Conservation (phyloP, 2,329 filamentous ascomycete genomes). For the Fusarium sp. region DNA sequence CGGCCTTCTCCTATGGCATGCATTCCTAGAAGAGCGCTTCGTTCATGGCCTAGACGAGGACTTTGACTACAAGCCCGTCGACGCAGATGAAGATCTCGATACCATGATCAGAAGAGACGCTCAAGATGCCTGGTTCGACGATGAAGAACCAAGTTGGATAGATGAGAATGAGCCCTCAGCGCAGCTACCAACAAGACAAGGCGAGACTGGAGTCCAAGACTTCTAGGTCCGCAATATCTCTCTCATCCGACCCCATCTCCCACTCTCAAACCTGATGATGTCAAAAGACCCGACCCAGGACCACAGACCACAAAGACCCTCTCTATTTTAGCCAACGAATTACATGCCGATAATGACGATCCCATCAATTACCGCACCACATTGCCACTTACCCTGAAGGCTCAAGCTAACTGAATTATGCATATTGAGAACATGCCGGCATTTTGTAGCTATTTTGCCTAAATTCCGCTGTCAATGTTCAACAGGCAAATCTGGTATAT, state of each 20-base stretch:
- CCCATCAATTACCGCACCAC: neutral
- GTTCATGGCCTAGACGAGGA: slow-evolving; percentile 78
- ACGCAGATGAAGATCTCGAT: slow-evolving; percentile 77
- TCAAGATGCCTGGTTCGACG: slow-evolving; percentile 82
- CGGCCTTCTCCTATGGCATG: slow-evolving; percentile 73
- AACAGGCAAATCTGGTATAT: neutral
- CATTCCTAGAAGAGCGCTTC: slow-evolving; percentile 78
- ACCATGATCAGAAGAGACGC: slow-evolving; percentile 65
- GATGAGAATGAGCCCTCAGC: slow-evolving; percentile 48
- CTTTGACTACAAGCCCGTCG: slow-evolving; percentile 78
- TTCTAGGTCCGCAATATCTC: slow-evolving; percentile 57
- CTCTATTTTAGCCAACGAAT: slow-evolving; percentile 26
- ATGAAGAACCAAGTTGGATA: slow-evolving; percentile 76
- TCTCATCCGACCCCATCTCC: neutral
- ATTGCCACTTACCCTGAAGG: slow-evolving; percentile 19
- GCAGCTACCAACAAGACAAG: slow-evolving; percentile 45
- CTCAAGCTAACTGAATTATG: neutral
- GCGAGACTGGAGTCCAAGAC: slow-evolving; percentile 78
- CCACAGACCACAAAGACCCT: neutral
- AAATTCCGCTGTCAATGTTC: neutral
- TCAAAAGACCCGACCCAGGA: neutral
- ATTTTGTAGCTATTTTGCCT: slow-evolving; percentile 17
- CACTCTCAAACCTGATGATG: neutral
- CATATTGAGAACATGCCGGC: neutral
- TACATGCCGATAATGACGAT: slow-evolving; percentile 2